Percentiles rank a stretch among this genome's conserved stretches.
These are phyloP conservation scores for Pythium plurisporium DNA, from an alignment of 352 stramenopile species.

Conservation along the genomic window DNA sequence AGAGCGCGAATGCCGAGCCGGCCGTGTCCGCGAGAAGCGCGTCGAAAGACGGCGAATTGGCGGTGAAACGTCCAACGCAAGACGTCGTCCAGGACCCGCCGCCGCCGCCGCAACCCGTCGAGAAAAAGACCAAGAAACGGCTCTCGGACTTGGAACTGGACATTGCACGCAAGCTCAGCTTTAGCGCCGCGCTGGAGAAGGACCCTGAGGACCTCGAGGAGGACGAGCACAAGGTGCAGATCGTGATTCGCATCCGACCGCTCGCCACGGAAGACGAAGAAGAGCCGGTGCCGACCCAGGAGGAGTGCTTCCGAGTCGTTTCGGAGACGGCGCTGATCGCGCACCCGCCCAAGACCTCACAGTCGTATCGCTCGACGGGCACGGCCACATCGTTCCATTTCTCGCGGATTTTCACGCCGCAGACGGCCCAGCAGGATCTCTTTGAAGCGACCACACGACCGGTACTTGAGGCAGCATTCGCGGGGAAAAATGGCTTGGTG, in stretches of 20 bases:
- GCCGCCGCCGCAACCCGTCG: background rate
- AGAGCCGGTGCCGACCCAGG: background rate
- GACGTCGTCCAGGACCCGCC: background rate
- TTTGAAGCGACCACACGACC: constrained; percentile 89
- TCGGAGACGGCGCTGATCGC: constrained; percentile 59
- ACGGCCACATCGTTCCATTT: constrained; percentile 79
- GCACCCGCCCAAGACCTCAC: constrained; percentile 67
- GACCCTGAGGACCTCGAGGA: constrained; percentile 16
- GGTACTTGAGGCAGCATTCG: constrained; percentile 88
- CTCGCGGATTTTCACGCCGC: constrained; percentile 73
- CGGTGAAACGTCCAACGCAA: background rate
- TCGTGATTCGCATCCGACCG: constrained; percentile 68
- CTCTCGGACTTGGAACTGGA: constrained; percentile 25
- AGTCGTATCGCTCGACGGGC: constrained; percentile 70
- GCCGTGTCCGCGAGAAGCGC: background rate
- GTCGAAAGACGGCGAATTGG: background rate
- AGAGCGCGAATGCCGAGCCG: constrained; percentile 7
- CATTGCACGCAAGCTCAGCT: constrained; percentile 63
- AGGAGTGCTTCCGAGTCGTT: constrained; percentile 64
- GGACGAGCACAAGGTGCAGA: constrained; percentile 35
- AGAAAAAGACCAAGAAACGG: constrained; percentile 1
- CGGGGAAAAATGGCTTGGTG: constrained; percentile 86
- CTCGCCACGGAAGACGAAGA: constrained; percentile 6
- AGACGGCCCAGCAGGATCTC: constrained; percentile 85
- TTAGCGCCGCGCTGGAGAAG: constrained; percentile 38